Evolutionary conservation across 2,329 filamentous ascomycete genomes (phyloP).

Genomic region (Diaporthe vexans): DNA sequence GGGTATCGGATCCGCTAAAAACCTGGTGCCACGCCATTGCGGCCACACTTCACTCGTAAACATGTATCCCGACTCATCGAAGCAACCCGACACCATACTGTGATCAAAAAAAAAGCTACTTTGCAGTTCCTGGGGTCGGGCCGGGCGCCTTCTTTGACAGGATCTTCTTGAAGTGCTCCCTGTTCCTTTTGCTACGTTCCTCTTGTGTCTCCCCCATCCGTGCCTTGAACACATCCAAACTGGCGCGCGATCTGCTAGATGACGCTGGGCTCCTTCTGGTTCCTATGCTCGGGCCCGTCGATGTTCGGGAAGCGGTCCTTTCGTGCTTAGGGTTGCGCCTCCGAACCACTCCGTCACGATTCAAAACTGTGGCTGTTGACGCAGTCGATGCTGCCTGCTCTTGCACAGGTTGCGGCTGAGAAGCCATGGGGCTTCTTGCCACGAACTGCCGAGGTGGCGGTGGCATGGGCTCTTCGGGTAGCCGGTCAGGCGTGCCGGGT

Average conservation of each 20-base stretch:
- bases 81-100: not conserved
- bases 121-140: slow-evolving; percentile 22
- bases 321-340: not conserved
- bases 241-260: slow-evolving; percentile 17
- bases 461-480: slow-evolving; percentile 7
- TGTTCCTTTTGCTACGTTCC: slow-evolving; percentile 34
- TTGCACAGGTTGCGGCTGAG: not conserved
- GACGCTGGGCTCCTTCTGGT: slow-evolving; percentile 7
- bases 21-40: not conserved
- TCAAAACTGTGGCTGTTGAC: not conserved
- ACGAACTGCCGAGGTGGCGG: not conserved
- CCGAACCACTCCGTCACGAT: not conserved
- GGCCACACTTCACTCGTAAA: not conserved
- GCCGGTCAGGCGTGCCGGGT: slow-evolving; percentile 24
- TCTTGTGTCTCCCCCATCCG: slow-evolving; percentile 29
- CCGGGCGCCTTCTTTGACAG: not conserved
- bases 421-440: not conserved
- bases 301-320: not conserved
- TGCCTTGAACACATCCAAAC: slow-evolving; percentile 1
- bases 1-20: slow-evolving; percentile 10
- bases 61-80: not conserved
- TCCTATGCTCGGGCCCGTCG: not conserved
- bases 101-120: not conserved
- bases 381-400: slow-evolving; percentile 2
- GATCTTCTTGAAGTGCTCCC: slow-evolving; percentile 21